Percentiles rank a stretch among this genome's conserved stretches.
Conservation (phyloP, 2,329 filamentous ascomycete genomes). For the Tolypocladium inflatum region DNA sequence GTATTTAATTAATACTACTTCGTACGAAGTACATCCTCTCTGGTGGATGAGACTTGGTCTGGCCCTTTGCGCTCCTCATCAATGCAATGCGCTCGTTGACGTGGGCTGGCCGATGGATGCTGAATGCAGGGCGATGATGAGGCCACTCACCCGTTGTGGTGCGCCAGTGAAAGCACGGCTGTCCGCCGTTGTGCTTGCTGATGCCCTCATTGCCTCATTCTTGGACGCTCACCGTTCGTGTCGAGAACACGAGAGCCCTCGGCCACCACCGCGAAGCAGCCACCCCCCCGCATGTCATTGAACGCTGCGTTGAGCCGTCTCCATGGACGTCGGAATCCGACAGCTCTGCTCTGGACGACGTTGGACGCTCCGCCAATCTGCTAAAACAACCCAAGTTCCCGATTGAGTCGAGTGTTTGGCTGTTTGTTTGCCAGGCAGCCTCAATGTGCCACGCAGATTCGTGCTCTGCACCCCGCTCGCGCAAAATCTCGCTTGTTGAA, state of each 20-base stretch:
- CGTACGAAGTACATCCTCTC: too few relatives aligned
- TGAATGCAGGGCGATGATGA: neutral
- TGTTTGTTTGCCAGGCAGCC: neutral
- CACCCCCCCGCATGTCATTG: neutral
- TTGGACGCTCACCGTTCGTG: neutral
- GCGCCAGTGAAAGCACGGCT: neutral
- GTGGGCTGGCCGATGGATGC: neutral
- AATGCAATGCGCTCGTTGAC: neutral
- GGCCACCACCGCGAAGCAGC: neutral
- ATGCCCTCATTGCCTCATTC: too few relatives aligned
- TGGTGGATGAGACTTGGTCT: too few relatives aligned
- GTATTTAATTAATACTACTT: too few relatives aligned
- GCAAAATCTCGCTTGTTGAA: neutral
- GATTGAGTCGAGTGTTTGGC: neutral
- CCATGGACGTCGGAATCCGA: too few relatives aligned
- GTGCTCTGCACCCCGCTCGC: too few relatives aligned
- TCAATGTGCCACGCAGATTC: neutral
- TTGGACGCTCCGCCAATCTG: too few relatives aligned
- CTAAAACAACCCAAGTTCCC: neutral
- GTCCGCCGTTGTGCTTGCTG: too few relatives aligned
- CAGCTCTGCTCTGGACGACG: too few relatives aligned
- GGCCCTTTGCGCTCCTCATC: neutral
- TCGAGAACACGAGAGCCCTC: neutral
- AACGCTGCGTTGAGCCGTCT: too few relatives aligned
- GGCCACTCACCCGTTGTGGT: neutral